phyloP scores from a whole-genome alignment of 331 rosid genomes.

The Dryas integrifolia region DNA sequence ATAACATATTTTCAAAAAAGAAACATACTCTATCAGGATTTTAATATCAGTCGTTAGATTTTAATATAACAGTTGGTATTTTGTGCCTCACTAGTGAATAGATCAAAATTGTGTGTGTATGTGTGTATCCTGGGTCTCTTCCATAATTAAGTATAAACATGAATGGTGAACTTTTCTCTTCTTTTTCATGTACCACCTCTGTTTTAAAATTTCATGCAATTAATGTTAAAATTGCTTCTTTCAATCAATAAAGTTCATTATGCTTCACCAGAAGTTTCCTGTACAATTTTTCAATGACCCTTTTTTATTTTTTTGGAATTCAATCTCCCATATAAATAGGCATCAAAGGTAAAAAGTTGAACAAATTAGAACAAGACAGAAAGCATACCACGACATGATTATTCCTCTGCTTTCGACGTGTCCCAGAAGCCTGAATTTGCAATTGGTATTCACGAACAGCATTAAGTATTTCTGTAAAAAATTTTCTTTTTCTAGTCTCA shows the following conservation, averaged over 20 bases:
- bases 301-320: too few relatives aligned
- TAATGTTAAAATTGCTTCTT: background rate
- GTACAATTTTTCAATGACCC: background rate
- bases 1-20: background rate
- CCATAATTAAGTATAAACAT: background rate
- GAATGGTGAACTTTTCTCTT: background rate
- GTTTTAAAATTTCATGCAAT: background rate
- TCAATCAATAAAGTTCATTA: background rate
- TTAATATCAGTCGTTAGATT: background rate
- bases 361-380: conserved; percentile 16
- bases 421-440: conserved; percentile 88
- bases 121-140: background rate
- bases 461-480: conserved; percentile 84
- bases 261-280: background rate
- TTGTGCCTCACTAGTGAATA: background rate
- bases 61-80: background rate
- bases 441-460: conserved; percentile 93
- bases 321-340: background rate
- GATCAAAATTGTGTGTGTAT: background rate
- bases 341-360: too few relatives aligned
- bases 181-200: background rate
- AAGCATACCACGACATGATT: conserved; percentile 70
- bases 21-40: background rate
- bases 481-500: conserved; percentile 86
- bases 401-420: conserved; percentile 90